Evolutionary conservation across 164 flowering plant species (phyloP).

Genomic region (Warburgia ugandensis): DNA sequence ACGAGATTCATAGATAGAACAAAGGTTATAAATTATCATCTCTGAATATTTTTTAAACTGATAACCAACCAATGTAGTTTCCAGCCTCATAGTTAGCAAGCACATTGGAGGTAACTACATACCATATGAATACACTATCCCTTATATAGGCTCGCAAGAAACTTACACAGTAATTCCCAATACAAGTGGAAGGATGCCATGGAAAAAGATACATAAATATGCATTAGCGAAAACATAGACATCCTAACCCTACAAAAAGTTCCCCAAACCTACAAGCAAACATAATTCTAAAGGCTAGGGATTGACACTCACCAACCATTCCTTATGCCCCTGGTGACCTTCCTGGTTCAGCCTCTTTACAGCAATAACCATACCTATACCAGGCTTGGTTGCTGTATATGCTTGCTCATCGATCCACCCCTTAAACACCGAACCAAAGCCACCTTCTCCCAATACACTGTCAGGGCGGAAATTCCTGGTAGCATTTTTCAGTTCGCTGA

Average conservation of each 20-base stretch:
- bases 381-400: constrained; percentile 57
- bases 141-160: background rate
- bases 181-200: background rate
- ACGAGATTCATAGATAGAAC: constrained; percentile 4
- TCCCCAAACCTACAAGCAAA: background rate
- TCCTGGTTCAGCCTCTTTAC: constrained; percentile 80
- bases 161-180: background rate
- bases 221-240: background rate
- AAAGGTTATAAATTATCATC: background rate
- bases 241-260: background rate
- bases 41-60: too few relatives aligned
- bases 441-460: constrained; percentile 87
- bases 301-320: constrained; percentile 67
- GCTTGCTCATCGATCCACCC: constrained; percentile 83
- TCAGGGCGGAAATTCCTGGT: constrained; percentile 89
- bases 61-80: too few relatives aligned
- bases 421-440: constrained; percentile 83
- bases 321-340: constrained; percentile 78
- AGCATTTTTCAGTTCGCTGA: constrained; percentile 52
- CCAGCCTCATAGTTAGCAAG: too few relatives aligned
- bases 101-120: background rate
- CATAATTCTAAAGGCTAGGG: background rate
- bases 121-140: background rate
- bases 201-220: background rate
- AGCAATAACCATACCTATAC: constrained; percentile 70